Evolutionary conservation across 495 filamentous ascomycete species (phyloP), one percentile per base, ranked within the genome.

Genomic region (Durotheca rogersii): DNA sequence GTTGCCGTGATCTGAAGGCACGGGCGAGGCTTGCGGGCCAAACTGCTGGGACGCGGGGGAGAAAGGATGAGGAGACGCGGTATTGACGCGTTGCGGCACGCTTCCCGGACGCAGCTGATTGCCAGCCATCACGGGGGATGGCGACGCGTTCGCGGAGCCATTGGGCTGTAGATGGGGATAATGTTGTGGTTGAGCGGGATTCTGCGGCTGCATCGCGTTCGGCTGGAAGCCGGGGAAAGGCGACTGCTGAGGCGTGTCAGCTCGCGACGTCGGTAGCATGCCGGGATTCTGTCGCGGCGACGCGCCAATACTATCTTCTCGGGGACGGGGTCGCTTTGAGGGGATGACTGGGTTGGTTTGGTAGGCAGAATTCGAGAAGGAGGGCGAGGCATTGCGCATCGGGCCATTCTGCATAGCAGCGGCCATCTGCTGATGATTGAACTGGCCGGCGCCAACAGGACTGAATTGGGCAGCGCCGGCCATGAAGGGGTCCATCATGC

Each of bases 41-140:
- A 91, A 88, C 44, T 86, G 82, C 57, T 86, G 86, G 25, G 81
- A 80, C 19, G 84, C 85, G 14, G 89, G 88, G 1, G 90, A 90
- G 69, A 94, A 96, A 0, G 90, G 90, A 64, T 89, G 89, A 2
- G 92, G 92, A 11, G 92, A 96, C 23, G 89, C 83, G 18, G 93
- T 96, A 50, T 89, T 84, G 67, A 96, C 86, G 45, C 90, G 74
- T 69, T 91, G 88, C 10, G 86, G 87, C 27, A 83, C 80, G 59
- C 72, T 80, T 7, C 78, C 76, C 15, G 78, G 76, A 42, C 79
- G 78, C 58, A 80, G 68, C 67, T 93, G 90, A 67, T 91, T 90
- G 4, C 62, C 62, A 35, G 76, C 76, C 75, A 90, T 79, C 60
- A 89, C 78, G 36, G 92, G 92, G 1, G 92, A 96, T 32, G 90